Percentiles rank a stretch among this genome's conserved stretches.
phyloP scores from a whole-genome alignment of 148 eudicot genomes.

The Euryodendron excelsum region DNA sequence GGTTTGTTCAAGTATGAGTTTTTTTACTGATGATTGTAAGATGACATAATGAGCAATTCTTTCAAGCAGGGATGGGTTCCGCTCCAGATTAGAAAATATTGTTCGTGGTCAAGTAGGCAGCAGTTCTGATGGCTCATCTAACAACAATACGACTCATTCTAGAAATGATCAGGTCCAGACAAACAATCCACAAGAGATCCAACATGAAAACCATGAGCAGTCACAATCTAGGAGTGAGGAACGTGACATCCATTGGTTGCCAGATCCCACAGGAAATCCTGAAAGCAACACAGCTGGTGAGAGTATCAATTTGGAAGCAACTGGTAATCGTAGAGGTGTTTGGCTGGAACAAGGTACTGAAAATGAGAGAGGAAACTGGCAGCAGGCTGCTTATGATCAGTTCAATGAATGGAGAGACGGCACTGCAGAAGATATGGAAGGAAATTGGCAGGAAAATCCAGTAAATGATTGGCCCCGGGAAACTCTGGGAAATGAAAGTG shows the following conservation, averaged over 20 bases:
- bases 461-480: constrained; percentile 46
- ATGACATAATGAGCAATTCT: constrained; percentile 3
- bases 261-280: constrained; percentile 40
- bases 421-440: constrained; percentile 35
- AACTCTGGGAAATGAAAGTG: constrained; percentile 38
- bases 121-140: constrained; percentile 41
- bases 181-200: constrained; percentile 36
- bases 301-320: constrained; percentile 33
- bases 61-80: constrained; percentile 73
- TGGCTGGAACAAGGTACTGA: constrained; percentile 49
- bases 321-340: constrained; percentile 35
- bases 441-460: constrained; percentile 48
- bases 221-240: constrained; percentile 41
- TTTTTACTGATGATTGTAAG: not conserved
- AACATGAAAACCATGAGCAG: constrained; percentile 46
- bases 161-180: constrained; percentile 43
- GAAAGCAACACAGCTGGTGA: constrained; percentile 38
- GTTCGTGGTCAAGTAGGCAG: constrained; percentile 70
- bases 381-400: constrained; percentile 33
- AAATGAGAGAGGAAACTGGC: constrained; percentile 52
- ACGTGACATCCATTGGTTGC: constrained; percentile 31
- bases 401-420: constrained; percentile 54
- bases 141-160: constrained; percentile 38
- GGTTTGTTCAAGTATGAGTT: not conserved
- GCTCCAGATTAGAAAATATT: constrained; percentile 60